A percentile compares a stretch with the other conserved stretches of the same genome.
Evolutionary conservation across 208 protist genomes (phyloP).

Genomic region (Trichomonas vaginalis): DNA sequence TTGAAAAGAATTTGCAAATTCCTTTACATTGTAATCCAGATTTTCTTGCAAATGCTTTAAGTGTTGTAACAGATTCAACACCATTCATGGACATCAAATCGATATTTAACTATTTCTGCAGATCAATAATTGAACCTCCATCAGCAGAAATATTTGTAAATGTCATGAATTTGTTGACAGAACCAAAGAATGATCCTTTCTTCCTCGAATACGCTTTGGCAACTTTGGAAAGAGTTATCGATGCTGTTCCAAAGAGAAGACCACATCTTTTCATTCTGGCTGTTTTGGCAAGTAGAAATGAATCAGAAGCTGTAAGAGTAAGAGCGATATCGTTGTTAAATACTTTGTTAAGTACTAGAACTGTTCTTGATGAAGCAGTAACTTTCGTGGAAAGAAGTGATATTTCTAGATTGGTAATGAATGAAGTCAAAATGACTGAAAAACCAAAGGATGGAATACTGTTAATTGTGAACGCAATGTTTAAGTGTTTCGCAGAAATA

Average conservation of each 20-base stretch:
- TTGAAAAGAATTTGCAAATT: background rate
- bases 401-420: background rate
- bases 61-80: background rate
- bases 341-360: background rate
- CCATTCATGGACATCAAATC: background rate
- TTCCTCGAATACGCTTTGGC: background rate
- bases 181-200: background rate
- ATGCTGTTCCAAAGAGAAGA: background rate
- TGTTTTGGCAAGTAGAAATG: background rate
- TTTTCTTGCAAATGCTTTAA: background rate
- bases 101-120: background rate
- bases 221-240: background rate
- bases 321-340: background rate
- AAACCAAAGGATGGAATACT: background rate
- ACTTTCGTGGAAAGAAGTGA: background rate
- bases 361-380: background rate
- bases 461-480: background rate
- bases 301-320: background rate
- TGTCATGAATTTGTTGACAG: background rate
- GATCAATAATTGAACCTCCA: background rate
- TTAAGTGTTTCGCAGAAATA: background rate
- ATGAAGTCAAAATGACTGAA: background rate
- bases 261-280: background rate
- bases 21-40: background rate
- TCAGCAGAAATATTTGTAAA: background rate